phyloP scores from a whole-genome alignment of 768 basidiomycete species.

The Boletus sp. region DNA sequence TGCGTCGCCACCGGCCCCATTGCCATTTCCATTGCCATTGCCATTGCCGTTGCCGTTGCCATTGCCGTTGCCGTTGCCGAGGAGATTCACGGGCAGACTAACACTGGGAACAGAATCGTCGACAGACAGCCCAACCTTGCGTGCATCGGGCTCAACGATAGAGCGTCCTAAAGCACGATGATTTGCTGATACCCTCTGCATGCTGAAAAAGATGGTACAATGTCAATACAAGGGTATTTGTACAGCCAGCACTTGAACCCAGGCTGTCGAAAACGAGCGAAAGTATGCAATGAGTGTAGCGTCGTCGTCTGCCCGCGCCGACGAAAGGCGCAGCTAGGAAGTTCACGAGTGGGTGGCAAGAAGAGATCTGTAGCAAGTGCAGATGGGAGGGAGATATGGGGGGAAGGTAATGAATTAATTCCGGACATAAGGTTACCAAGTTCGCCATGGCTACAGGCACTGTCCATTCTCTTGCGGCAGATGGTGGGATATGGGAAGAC shows the following conservation, averaged over 20 bases:
- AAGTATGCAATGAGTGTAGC: constrained; percentile 22
- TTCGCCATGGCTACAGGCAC: constrained; percentile 24
- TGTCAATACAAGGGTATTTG: neutral
- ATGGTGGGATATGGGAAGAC: constrained; percentile 4
- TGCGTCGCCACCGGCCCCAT: neutral
- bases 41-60: no score
- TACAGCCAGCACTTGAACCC: neutral
- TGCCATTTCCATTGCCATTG: no score
- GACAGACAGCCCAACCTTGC: constrained; percentile 36
- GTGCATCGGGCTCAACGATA: constrained; percentile 27
- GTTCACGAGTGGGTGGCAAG: neutral
- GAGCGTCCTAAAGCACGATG: constrained; percentile 12
- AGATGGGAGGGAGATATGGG: constrained; percentile 8
- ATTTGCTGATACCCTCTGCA: constrained; percentile 10
- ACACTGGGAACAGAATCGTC: constrained; percentile 37
- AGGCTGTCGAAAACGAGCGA: constrained; percentile 16
- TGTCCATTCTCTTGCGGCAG: neutral
- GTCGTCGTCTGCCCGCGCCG: constrained; percentile 12
- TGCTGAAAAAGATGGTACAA: constrained; percentile 9
- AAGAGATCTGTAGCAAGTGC: neutral
- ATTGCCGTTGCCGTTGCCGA: constrained; percentile 32
- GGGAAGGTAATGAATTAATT: constrained; percentile 2
- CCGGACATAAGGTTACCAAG: constrained; percentile 6
- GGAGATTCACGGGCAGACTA: constrained; percentile 33
- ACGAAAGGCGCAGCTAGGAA: neutral